Evolutionary conservation across 2,329 filamentous ascomycete species (phyloP), one percentile per base, ranked within the genome.

Genomic region (Verticillium tricorpus): DNA sequence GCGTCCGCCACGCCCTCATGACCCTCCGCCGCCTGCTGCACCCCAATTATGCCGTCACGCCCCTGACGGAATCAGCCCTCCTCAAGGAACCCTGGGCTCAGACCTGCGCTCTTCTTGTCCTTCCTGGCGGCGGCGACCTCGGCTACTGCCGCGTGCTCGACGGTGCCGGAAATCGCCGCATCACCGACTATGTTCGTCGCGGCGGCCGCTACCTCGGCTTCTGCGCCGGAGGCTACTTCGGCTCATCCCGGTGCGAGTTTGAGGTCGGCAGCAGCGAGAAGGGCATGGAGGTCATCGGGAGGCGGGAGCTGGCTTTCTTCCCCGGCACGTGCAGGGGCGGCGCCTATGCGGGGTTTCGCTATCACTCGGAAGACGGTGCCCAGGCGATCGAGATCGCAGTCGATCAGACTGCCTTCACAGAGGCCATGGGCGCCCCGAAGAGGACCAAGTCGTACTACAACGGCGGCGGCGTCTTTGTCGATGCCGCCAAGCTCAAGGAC

Each of bases 181-280:
- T 99, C 73, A 80, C 83, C 61, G 89, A 94, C 67, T 99, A 90
- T 70, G 92, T 99, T 58, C 90, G 92, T 63, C 83, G 86, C 34
- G 95, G 95, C 32, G 95, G 95, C 17, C 81, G 85, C 0, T 99
- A 95, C 71, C 83, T 99, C 2, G 95, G 95, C 0, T 89, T 99
- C 69, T 99, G 95, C 72, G 95, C 95, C 2, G 95, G 95, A 5
- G 95, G 90, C 12, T 99, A 99, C 77, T 99, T 97, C 70, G 95
- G 90, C 25, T 88, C 84, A 67, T 80, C 82, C 45, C 83, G 82
- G 65, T 97, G 94, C 72, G 95, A 99, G 73, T 99, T 98, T 66
- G 94, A 98, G 76, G 88, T 95, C 14, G 92, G 93, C 2, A 87
- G 95, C 60, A 69, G 67, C 35, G 58, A 64, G 71, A 84, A 83